phyloP scores from a whole-genome alignment of 805 yeast genomes.

The Blastobotrys attinorum region DNA sequence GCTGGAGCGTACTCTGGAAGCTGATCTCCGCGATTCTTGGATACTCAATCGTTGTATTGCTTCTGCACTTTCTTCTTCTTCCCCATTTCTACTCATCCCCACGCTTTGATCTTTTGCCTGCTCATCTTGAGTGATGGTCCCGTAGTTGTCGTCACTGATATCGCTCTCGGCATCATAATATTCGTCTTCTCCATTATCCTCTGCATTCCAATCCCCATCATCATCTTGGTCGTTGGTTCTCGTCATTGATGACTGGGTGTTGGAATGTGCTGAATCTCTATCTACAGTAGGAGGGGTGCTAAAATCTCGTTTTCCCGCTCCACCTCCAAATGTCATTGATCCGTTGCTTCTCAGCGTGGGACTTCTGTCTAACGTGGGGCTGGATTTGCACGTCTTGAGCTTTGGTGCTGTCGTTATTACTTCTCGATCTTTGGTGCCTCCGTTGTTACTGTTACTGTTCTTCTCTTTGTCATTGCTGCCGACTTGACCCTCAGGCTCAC shows the following conservation, averaged over 20 bases:
- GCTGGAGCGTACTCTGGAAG: conserved; percentile 11
- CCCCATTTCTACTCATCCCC: background rate
- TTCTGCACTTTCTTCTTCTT: background rate
- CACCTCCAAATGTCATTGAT: background rate
- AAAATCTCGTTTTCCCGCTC: too few relatives aligned
- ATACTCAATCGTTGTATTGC: background rate
- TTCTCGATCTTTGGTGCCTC: too few relatives aligned
- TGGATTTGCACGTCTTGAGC: background rate
- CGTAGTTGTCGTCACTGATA: too few relatives aligned
- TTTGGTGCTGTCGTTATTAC: too few relatives aligned
- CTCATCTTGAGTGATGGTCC: background rate
- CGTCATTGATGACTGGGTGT: too few relatives aligned
- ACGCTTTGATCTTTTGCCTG: background rate
- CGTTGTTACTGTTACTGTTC: too few relatives aligned
- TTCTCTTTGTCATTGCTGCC: background rate
- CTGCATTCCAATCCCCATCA: too few relatives aligned
- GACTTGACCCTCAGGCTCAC: too few relatives aligned
- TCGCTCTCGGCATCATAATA: background rate
- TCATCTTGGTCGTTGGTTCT: background rate
- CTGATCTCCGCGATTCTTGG: conserved; percentile 3
- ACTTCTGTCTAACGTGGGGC: background rate
- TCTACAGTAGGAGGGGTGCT: too few relatives aligned
- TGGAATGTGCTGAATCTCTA: background rate
- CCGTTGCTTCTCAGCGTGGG: background rate
- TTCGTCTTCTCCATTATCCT: too few relatives aligned